Conservation (phyloP, 2,329 filamentous ascomycete genomes). For the Penicillium expansum region DNA sequence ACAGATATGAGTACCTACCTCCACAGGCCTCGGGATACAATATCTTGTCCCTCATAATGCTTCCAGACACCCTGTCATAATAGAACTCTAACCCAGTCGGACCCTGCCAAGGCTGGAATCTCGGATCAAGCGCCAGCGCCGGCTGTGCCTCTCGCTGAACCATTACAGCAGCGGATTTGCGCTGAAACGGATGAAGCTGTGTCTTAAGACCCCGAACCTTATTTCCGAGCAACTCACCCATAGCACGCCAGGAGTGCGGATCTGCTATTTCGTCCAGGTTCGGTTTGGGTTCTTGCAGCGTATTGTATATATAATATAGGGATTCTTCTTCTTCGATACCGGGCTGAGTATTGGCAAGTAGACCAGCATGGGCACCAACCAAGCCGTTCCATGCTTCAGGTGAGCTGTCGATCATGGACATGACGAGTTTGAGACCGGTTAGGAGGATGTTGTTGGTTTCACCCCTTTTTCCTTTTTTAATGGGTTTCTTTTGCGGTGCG, state of each 20-base stretch:
- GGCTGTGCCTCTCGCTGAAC: conserved; percentile 72
- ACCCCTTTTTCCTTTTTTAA: not conserved
- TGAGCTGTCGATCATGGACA: conserved; percentile 42
- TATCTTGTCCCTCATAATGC: conserved; percentile 62
- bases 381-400: conserved; percentile 39
- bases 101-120: conserved; percentile 60
- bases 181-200: conserved; percentile 72
- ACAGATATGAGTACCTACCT: conserved; percentile 49
- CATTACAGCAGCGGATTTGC: conserved; percentile 77
- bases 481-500: conserved; percentile 28
- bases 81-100: conserved; percentile 66
- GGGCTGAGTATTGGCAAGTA: conserved; percentile 7
- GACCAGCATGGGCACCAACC: conserved; percentile 7
- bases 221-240: conserved; percentile 36
- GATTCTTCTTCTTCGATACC: conserved; percentile 41
- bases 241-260: conserved; percentile 34
- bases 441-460: not conserved
- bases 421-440: conserved; percentile 30
- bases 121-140: conserved; percentile 66
- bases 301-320: conserved; percentile 53
- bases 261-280: conserved; percentile 31
- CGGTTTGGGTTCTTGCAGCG: conserved; percentile 42
- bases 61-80: conserved; percentile 63
- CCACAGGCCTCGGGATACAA: conserved; percentile 73
- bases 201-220: conserved; percentile 50